Evolutionary conservation across 345 rosid species (phyloP), one percentile per base, ranked within the genome.

Genomic region (Arabis alpina): DNA sequence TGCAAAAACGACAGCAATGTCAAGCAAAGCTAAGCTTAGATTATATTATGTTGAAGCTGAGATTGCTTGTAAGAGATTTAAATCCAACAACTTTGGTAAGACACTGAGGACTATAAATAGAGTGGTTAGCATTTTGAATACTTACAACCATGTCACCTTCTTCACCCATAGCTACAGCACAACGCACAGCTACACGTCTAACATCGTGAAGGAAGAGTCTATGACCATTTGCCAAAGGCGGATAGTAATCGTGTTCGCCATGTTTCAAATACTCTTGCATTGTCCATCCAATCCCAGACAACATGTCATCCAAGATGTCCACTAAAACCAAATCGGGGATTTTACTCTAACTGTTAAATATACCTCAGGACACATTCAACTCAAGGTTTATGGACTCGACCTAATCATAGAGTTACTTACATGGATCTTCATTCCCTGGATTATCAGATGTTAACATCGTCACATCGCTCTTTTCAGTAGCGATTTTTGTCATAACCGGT

Each of bases 111-210:
- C 1, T 30, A 14, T 40, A 39, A 9, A 69, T 52, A 15, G 43
- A 49, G 11, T 36, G 61, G 49, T 3, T 1, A 28, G 30, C 4
- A 2, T 57, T 34, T 40, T 23, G 59, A 72, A 68, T 59, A 86
- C 98, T 91, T 90, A 93, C 98, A 78, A 91, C 93, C 87, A 91
- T 73, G 61, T 91, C 97, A 6, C 97, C 97, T 84, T 94, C 97
- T 86, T 94, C 99, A 15, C 97, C 99, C 99, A 89, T 89, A 57
- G 96, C 96, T 73, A 89, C 96, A 49, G 96, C 99, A 75, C 90
- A 85, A 41, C 96, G 90, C 16, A 94, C 91, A 70, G 99, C 99
- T 76, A 91, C 96, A 60, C 86, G 86, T 74, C 99, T 89, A 44
- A 87, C 66, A 80, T 87, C 99, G 45, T 94, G 96, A 67, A 94